These are phyloP conservation scores for Panicum virgatum DNA, from an alignment of 202 grass and related monocot species.

Conservation along the genomic window DNA sequence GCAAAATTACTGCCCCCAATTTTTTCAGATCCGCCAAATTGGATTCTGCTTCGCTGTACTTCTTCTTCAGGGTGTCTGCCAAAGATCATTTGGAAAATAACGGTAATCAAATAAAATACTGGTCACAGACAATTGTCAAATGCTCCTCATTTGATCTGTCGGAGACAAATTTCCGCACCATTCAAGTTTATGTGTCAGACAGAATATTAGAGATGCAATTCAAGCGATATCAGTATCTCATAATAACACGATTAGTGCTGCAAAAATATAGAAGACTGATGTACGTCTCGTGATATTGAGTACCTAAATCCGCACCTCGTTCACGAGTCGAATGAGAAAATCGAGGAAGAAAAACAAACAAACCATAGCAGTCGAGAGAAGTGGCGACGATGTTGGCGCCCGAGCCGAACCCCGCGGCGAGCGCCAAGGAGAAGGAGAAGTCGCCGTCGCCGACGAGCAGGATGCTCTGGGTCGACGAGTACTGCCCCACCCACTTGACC, in stretches of 20 bases:
- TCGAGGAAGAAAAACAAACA: not conserved
- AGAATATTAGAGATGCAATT: too few relatives aligned
- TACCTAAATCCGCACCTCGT: not conserved
- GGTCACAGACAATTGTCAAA: not conserved
- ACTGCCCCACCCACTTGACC: conserved; percentile 44
- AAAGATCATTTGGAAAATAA: not conserved
- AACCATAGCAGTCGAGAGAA: conserved; percentile 45
- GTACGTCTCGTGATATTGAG: not conserved
- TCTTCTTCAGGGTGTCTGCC: conserved; percentile 22
- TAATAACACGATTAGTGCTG: not conserved
- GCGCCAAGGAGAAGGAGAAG: conserved; percentile 69
- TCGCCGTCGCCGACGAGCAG: conserved; percentile 54
- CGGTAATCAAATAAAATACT: not conserved
- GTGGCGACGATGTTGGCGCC: conserved; percentile 54
- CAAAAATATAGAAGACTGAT: not conserved
- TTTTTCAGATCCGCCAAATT: conserved; percentile 46
- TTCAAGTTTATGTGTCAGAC: not conserved
- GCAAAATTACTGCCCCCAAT: conserved; percentile 41
- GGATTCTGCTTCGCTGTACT: conserved; percentile 43
- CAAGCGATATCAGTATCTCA: too few relatives aligned
- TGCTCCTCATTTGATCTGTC: not conserved
- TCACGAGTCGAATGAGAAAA: not conserved
- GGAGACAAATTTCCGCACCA: not conserved
- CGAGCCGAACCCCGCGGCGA: conserved; percentile 52
- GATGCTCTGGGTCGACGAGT: conserved; percentile 45